A percentile compares a stretch with the other conserved stretches of the same genome.
These are phyloP conservation scores for Hortiboletus campestris DNA, from an alignment of 768 basidiomycete species.

Conservation along the genomic window DNA sequence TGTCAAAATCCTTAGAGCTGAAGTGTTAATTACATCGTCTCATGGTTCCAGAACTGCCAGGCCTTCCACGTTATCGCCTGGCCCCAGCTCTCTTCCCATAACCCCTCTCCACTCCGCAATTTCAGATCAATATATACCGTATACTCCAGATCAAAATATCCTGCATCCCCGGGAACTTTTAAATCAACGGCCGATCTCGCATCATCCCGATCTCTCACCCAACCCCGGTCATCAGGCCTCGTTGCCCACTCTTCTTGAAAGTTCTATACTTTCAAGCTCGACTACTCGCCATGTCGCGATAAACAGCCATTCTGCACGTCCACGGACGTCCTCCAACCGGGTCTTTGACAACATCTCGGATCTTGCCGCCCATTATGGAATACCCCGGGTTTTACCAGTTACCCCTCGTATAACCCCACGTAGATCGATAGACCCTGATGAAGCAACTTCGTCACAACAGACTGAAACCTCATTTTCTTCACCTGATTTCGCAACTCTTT, in stretches of 20 bases:
- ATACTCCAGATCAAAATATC: conserved; percentile 45
- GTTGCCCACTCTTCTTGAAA: conserved; percentile 44
- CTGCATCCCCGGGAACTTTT: conserved; percentile 35
- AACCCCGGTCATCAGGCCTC: conserved; percentile 40
- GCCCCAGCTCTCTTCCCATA: conserved; percentile 24
- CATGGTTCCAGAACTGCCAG: conserved; percentile 54
- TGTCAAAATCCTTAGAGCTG: background rate
- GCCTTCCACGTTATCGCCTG: conserved; percentile 53
- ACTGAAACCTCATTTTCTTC: conserved; percentile 26
- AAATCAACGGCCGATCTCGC: conserved; percentile 46
- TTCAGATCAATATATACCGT: conserved; percentile 42
- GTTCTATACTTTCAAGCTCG: conserved; percentile 51
- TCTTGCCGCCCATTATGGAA: conserved; percentile 75
- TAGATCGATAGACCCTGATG: conserved; percentile 36
- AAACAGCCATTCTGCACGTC: conserved; percentile 56
- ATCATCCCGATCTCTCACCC: conserved; percentile 36
- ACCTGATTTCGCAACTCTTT: conserved; percentile 45
- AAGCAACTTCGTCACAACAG: too few relatives aligned
- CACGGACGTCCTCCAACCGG: conserved; percentile 61
- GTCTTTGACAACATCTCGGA: conserved; percentile 66
- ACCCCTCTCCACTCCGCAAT: conserved; percentile 42
- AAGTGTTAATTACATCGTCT: conserved; percentile 37
- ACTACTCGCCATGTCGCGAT: conserved; percentile 55
- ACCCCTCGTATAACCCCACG: conserved; percentile 59
- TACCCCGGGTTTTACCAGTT: conserved; percentile 68